Evolutionary conservation across 805 yeast species (phyloP).

Genomic region (Cyberlindnera samutprakarnensis): DNA sequence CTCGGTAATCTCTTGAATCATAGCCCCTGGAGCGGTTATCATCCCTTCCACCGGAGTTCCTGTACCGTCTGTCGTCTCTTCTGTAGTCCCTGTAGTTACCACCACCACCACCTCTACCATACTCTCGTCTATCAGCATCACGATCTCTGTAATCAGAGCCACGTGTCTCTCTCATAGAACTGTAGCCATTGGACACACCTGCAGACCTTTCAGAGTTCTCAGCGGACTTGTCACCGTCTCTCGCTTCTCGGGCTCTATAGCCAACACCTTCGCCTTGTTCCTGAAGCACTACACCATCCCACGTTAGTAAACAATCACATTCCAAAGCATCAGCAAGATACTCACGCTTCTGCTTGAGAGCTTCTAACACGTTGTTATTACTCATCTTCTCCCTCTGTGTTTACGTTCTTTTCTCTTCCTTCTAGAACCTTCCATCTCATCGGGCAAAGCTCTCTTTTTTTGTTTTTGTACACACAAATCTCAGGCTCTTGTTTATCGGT

Average conservation of each 20-base stretch:
- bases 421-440: too few relatives aligned
- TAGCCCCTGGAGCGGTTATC: too few relatives aligned
- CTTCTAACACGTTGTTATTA: conserved; percentile 16
- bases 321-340: too few relatives aligned
- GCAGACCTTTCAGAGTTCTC: too few relatives aligned
- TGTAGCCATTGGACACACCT: too few relatives aligned
- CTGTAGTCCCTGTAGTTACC: conserved; percentile 1
- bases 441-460: too few relatives aligned
- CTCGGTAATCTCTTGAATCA: too few relatives aligned
- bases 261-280: conserved; percentile 11
- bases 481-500: too few relatives aligned
- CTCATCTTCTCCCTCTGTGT: conserved; percentile 11
- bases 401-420: background rate
- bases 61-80: conserved; percentile 1
- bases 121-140: conserved; percentile 1
- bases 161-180: too few relatives aligned
- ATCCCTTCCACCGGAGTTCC: background rate
- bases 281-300: conserved; percentile 9
- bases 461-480: too few relatives aligned
- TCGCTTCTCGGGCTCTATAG: conserved; percentile 3
- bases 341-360: conserved; percentile 21
- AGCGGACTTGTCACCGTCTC: too few relatives aligned
- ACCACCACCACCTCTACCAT: background rate
- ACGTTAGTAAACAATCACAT: conserved; percentile 6
- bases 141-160: conserved; percentile 1